Evolutionary conservation across 441 rosid species (phyloP).

Genomic region (Pelargonium myrrhifolium): DNA sequence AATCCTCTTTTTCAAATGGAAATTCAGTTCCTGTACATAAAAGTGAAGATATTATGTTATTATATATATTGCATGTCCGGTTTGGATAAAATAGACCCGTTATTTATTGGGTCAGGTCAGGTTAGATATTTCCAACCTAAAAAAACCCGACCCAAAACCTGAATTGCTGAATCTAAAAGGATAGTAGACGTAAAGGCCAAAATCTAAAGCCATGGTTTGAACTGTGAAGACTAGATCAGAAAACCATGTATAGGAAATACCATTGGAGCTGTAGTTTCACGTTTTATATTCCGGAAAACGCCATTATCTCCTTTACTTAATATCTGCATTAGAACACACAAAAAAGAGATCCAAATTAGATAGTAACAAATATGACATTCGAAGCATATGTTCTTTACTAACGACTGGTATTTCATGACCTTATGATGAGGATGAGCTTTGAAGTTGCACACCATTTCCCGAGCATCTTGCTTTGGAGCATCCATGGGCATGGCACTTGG

Average conservation of each 20-base stretch:
- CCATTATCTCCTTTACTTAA: constrained; percentile 83
- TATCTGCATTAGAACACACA: constrained; percentile 39
- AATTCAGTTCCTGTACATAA: constrained; percentile 59
- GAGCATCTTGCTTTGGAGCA: constrained; percentile 33
- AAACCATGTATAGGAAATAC: constrained; percentile 30
- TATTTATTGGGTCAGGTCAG: too few species aligned
- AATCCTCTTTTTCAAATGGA: constrained; percentile 52
- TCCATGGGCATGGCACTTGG: constrained; percentile 27
- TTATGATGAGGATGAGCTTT: constrained; percentile 71
- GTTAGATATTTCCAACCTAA: too few species aligned
- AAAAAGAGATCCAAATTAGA: constrained; percentile 11
- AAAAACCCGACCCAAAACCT: too few species aligned
- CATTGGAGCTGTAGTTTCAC: constrained; percentile 71
- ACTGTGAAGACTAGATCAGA: too few species aligned
- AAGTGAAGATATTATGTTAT: constrained; percentile 12
- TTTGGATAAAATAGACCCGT: too few species aligned
- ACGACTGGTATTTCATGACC: constrained; percentile 28
- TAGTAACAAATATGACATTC: constrained; percentile 9
- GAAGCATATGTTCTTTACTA: constrained; percentile 13
- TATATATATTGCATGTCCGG: too few species aligned
- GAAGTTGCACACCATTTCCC: constrained; percentile 32
- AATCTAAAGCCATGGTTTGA: too few species aligned
- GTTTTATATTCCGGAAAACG: constrained; percentile 59
- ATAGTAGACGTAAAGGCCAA: too few species aligned
- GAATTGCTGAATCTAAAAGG: too few species aligned